These are phyloP conservation scores for Neopestalotiopsis clavispora DNA, from an alignment of 2,329 filamentous ascomycete species.

Conservation along the genomic window DNA sequence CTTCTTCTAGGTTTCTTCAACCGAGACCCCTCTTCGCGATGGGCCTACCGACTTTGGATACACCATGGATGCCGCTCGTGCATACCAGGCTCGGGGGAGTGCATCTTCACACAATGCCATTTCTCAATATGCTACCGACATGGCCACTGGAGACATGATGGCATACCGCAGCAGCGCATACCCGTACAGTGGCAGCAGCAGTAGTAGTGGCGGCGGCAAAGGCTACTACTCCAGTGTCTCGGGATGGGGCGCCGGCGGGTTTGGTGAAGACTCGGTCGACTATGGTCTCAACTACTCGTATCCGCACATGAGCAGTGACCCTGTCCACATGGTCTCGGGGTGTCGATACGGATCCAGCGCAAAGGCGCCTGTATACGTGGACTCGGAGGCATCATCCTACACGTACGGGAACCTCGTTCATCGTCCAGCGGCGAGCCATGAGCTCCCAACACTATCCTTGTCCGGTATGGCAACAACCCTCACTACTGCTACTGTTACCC, in stretches of 20 bases:
- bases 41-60: slow-evolving; percentile 40
- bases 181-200: slow-evolving; percentile 28
- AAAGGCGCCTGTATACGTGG: slow-evolving; percentile 39
- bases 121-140: slow-evolving; percentile 39
- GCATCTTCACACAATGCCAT: slow-evolving; percentile 34
- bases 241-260: slow-evolving; percentile 37
- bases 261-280: slow-evolving; percentile 43
- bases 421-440: slow-evolving; percentile 36
- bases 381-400: slow-evolving; percentile 37
- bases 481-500: slow-evolving; percentile 26
- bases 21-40: slow-evolving; percentile 40
- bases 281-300: slow-evolving; percentile 40
- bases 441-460: slow-evolving; percentile 45
- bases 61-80: slow-evolving; percentile 40
- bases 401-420: slow-evolving; percentile 42
- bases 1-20: slow-evolving; percentile 40
- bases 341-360: slow-evolving; percentile 34
- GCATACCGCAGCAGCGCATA: slow-evolving; percentile 40
- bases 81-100: slow-evolving; percentile 36
- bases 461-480: slow-evolving; percentile 46
- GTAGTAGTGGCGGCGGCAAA: slow-evolving; percentile 21
- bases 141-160: slow-evolving; percentile 37
- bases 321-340: slow-evolving; percentile 35
- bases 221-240: slow-evolving; percentile 42
- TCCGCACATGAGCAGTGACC: slow-evolving; percentile 40